Conservation (phyloP, 2,329 filamentous ascomycete genomes). For the Diaporthe sp. region DNA sequence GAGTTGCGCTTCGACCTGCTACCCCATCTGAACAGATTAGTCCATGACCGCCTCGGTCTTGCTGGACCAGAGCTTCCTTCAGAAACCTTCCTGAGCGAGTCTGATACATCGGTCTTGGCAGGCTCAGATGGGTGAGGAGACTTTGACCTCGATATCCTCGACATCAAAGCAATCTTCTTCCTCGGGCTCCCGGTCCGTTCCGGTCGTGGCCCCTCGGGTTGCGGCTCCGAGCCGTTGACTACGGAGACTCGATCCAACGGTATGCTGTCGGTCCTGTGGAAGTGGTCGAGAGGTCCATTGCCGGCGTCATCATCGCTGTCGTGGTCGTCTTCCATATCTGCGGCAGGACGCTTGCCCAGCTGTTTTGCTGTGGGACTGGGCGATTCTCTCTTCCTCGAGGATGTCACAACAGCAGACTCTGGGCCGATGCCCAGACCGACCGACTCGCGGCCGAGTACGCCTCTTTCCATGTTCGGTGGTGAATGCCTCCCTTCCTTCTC, state of each 20-base stretch:
- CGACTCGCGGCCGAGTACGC: conserved; percentile 71
- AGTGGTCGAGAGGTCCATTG: conserved; percentile 51
- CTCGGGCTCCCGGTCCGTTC: conserved; percentile 49
- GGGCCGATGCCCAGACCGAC: conserved; percentile 70
- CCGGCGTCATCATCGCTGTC: conserved; percentile 39
- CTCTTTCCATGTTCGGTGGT: conserved; percentile 70
- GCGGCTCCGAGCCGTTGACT: conserved; percentile 41
- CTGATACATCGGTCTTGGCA: conserved; percentile 62
- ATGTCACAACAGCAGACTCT: conserved; percentile 68
- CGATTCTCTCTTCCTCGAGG: conserved; percentile 65
- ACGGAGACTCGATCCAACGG: conserved; percentile 50
- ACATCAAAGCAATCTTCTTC: conserved; percentile 56
- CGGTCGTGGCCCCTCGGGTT: conserved; percentile 42
- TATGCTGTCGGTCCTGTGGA: conserved; percentile 63
- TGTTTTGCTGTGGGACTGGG: conserved; percentile 44
- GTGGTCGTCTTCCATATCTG: conserved; percentile 38
- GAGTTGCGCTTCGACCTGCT: conserved; percentile 69
- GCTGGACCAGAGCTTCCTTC: conserved; percentile 62
- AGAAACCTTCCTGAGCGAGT: conserved; percentile 66
- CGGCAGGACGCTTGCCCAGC: conserved; percentile 48
- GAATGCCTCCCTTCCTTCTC: conserved; percentile 68
- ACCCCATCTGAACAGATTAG: conserved; percentile 81
- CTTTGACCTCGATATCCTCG: conserved; percentile 63
- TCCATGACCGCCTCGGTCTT: conserved; percentile 66
- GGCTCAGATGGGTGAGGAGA: conserved; percentile 60